Conservation (phyloP, 345 rosid species). For the Odontarrhena argentea region DNA sequence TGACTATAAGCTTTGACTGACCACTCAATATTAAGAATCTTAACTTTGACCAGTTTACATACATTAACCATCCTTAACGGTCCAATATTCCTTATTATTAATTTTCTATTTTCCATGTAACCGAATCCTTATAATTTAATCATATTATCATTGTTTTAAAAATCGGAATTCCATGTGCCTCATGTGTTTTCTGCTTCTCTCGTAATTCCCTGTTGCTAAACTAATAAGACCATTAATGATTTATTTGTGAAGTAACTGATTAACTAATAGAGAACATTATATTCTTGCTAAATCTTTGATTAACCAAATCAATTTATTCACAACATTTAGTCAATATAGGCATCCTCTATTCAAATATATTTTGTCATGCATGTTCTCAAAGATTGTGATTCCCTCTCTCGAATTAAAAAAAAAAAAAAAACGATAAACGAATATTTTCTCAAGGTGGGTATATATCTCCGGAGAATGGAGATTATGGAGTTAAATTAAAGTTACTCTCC, state of each 20-base stretch:
- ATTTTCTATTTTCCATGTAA: slow-evolving; percentile 15
- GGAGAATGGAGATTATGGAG: background rate
- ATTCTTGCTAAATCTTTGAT: slow-evolving; percentile 31
- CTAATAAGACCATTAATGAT: slow-evolving; percentile 18
- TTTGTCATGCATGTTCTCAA: slow-evolving; percentile 44
- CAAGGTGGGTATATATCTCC: background rate
- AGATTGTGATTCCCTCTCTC: slow-evolving; percentile 31
- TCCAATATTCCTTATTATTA: slow-evolving; percentile 31
- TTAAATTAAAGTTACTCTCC: slow-evolving; percentile 10
- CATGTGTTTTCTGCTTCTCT: slow-evolving; percentile 41
- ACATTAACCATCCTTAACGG: slow-evolving; percentile 38
- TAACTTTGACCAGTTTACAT: slow-evolving; percentile 35
- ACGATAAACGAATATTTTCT: background rate
- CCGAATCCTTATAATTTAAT: slow-evolving; percentile 8
- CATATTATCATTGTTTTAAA: background rate
- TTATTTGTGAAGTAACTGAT: slow-evolving; percentile 21
- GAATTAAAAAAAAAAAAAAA: background rate
- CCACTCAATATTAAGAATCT: slow-evolving; percentile 16
- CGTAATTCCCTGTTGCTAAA: slow-evolving; percentile 15
- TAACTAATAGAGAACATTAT: slow-evolving; percentile 13
- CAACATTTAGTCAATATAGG: slow-evolving; percentile 42
- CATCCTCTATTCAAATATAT: slow-evolving; percentile 34
- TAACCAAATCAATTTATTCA: slow-evolving; percentile 25
- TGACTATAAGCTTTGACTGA: slow-evolving; percentile 32
- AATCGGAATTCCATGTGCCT: slow-evolving; percentile 38